phyloP scores from a whole-genome alignment of 441 rosid genomes.

The Mallotus japonicus region DNA sequence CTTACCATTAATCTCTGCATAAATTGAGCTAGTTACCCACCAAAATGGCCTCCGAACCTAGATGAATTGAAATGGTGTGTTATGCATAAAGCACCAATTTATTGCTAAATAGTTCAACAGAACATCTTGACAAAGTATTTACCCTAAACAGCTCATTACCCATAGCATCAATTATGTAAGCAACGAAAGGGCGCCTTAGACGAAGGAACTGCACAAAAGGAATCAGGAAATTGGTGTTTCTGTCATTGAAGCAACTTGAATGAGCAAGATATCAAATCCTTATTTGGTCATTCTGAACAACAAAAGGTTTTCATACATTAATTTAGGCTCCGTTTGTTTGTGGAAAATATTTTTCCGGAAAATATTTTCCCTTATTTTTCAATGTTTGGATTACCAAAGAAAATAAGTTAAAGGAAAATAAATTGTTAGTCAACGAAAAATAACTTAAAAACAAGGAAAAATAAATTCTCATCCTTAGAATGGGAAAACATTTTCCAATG shows the following conservation, averaged over 20 bases:
- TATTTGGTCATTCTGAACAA: too few relatives aligned
- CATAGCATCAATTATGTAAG: constrained; percentile 68
- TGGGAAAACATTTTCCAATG: too few relatives aligned
- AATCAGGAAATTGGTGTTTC: not conserved
- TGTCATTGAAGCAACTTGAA: not conserved
- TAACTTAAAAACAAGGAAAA: too few relatives aligned
- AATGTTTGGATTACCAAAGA: too few relatives aligned
- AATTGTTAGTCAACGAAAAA: too few relatives aligned
- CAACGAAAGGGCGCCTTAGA: constrained; percentile 85
- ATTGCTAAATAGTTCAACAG: constrained; percentile 17
- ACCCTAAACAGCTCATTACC: constrained; percentile 85
- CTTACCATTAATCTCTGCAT: constrained; percentile 84
- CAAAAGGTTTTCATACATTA: too few relatives aligned
- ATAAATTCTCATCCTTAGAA: too few relatives aligned
- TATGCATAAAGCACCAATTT: constrained; percentile 24
- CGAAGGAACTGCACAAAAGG: constrained; percentile 63
- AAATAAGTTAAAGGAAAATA: too few relatives aligned
- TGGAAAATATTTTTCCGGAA: too few relatives aligned
- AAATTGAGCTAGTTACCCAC: constrained; percentile 96
- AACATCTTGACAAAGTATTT: constrained; percentile 25
- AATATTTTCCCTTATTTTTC: too few relatives aligned
- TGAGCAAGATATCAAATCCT: too few relatives aligned
- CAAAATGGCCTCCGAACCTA: constrained; percentile 97
- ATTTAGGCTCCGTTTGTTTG: too few relatives aligned
- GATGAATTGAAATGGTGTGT: constrained; percentile 26